Percentiles rank a stretch among this genome's conserved stretches.
These are phyloP conservation scores for Penicillium robsamsonii DNA, from an alignment of 495 filamentous ascomycete species.

Conservation along the genomic window DNA sequence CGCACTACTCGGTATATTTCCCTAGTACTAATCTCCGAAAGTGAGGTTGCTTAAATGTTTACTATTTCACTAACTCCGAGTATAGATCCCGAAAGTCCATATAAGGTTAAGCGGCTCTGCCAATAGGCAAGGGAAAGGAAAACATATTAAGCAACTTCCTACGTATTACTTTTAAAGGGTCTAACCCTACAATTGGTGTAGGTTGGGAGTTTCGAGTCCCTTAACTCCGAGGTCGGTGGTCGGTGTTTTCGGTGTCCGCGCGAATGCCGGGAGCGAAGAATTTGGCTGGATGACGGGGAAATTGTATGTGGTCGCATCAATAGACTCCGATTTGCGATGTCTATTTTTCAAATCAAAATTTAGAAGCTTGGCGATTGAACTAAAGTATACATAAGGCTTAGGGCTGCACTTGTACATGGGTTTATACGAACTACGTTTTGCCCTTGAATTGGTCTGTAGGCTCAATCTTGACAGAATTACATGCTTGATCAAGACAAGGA, in stretches of 20 bases:
- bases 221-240: conserved; percentile 1
- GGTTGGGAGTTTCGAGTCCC: too few species aligned
- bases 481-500: background rate
- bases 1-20: too few species aligned
- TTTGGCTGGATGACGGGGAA: background rate
- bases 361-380: background rate
- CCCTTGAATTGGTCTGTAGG: background rate
- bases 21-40: too few species aligned
- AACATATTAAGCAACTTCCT: too few species aligned
- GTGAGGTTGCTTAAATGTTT: too few species aligned
- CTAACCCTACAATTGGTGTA: background rate
- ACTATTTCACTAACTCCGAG: too few species aligned
- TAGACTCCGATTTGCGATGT: background rate
- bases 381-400: background rate
- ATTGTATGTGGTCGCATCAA: background rate
- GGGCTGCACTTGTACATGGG: background rate
- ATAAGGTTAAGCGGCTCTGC: too few species aligned
- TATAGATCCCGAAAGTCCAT: too few species aligned
- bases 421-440: background rate
- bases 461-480: background rate
- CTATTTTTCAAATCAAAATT: background rate
- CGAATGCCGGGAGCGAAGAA: background rate
- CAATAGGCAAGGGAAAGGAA: too few species aligned
- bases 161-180: background rate
- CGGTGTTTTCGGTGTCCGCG: conserved; percentile 18